Conservation (phyloP, 1,284 basidiomycete genomes). For the Melanopsichium pennsylvanicum region DNA sequence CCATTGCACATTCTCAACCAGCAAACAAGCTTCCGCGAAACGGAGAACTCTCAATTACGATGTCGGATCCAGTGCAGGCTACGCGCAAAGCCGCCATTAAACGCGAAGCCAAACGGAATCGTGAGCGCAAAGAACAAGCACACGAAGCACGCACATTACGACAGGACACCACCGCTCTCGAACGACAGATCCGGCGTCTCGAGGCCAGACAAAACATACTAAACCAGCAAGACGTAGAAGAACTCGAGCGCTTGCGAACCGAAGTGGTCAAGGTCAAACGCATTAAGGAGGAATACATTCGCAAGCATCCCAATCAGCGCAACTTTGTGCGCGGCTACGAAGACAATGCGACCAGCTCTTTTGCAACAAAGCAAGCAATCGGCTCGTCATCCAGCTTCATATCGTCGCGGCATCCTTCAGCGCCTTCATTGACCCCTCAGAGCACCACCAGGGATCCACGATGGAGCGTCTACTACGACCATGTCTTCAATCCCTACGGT, state of each 20-base stretch:
- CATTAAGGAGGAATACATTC: constrained; percentile 70
- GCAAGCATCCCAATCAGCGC: constrained; percentile 86
- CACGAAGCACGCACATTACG: constrained; percentile 45
- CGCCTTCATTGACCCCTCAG: background rate
- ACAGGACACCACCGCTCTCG: constrained; percentile 34
- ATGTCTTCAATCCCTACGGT: constrained; percentile 90
- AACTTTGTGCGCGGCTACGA: constrained; percentile 74
- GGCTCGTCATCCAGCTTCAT: background rate
- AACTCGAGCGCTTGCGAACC: constrained; percentile 38
- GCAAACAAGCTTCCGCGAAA: no score
- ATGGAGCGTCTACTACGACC: constrained; percentile 88
- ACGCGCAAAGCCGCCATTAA: constrained; percentile 62
- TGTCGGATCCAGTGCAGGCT: constrained; percentile 66
- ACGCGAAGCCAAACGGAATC: constrained; percentile 58
- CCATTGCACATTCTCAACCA: no score
- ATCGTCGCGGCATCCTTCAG: background rate
- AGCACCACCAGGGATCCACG: constrained; percentile 23
- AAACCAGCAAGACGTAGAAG: constrained; percentile 24
- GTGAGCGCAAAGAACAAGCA: constrained; percentile 54
- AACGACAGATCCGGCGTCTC: constrained; percentile 49
- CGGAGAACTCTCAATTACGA: no score
- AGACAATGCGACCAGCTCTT: background rate
- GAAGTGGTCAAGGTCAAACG: constrained; percentile 45
- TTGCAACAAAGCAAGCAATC: background rate
- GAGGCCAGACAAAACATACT: constrained; percentile 23